Conservation (phyloP, 1,284 basidiomycete species). For the Xerocomus amazonicus region DNA sequence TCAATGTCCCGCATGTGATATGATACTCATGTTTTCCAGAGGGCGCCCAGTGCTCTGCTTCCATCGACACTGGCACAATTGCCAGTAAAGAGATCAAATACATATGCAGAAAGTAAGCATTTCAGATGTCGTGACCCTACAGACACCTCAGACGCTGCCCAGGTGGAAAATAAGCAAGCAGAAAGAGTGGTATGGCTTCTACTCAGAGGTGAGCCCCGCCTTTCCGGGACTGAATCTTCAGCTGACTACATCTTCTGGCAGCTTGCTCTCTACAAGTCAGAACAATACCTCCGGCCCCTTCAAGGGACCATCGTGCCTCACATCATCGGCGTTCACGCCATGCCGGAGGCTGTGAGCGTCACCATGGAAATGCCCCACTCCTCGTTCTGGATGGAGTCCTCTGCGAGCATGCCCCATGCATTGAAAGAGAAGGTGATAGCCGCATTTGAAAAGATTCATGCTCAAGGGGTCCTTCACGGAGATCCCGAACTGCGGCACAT, state of each 20-base stretch:
- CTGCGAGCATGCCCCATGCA: conserved; percentile 46
- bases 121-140: neutral
- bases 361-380: conserved; percentile 53
- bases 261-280: conserved; percentile 41
- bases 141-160: conserved; percentile 13
- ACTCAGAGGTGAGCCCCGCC: conserved; percentile 36
- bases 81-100: conserved; percentile 39
- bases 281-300: conserved; percentile 44
- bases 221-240: neutral
- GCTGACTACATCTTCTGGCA: conserved; percentile 13
- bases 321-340: conserved; percentile 48
- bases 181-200: conserved; percentile 40
- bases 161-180: conserved; percentile 40
- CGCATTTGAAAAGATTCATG: conserved; percentile 49
- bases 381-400: conserved; percentile 56
- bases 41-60: conserved; percentile 40
- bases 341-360: conserved; percentile 39
- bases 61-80: conserved; percentile 38
- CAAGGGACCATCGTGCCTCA: conserved; percentile 53
- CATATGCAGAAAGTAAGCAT: conserved; percentile 45
- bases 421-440: conserved; percentile 48
- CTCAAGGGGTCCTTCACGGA: conserved; percentile 48
- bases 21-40: conserved; percentile 29
- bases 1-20: neutral
- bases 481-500: conserved; percentile 51